A percentile compares a stretch with the other conserved stretches of the same genome.
phyloP scores from a whole-genome alignment of 129 eudicot species.

The Rutidosis leptorrhynchoides region DNA sequence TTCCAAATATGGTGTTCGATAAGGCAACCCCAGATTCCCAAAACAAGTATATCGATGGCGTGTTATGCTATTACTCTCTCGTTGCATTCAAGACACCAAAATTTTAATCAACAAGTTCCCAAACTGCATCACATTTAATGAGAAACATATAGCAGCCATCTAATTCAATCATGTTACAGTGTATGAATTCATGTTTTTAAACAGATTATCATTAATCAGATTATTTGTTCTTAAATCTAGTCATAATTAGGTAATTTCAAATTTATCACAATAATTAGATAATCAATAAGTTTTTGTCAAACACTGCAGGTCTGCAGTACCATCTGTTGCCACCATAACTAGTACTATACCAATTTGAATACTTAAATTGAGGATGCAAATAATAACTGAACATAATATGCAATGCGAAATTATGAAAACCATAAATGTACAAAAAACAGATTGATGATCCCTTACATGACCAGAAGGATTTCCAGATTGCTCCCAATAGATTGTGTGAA shows the following conservation, averaged over 20 bases:
- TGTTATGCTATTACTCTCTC: background rate
- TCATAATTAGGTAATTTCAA: background rate
- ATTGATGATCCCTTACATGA: constrained; percentile 55
- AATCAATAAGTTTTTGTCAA: too few species aligned
- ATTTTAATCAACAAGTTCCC: background rate
- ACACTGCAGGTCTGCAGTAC: too few species aligned
- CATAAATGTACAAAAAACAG: background rate
- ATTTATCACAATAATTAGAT: background rate
- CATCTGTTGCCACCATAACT: background rate
- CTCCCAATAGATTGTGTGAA: constrained; percentile 87
- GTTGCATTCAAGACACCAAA: background rate
- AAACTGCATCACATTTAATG: background rate
- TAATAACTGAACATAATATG: background rate
- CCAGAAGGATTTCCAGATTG: constrained; percentile 97
- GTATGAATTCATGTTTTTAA: background rate
- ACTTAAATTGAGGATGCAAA: background rate
- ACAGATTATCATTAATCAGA: background rate
- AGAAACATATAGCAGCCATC: background rate
- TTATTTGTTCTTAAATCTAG: background rate
- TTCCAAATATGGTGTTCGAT: background rate
- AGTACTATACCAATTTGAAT: too few species aligned
- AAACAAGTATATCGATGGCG: background rate
- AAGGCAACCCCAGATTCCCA: background rate
- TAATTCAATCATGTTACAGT: background rate
- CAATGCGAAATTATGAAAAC: background rate